Percentiles rank a stretch among this genome's conserved stretches.
These are phyloP conservation scores for Zychaea mexicana DNA, from an alignment of 371 early-diverging fungal genomes.

Conservation along the genomic window DNA sequence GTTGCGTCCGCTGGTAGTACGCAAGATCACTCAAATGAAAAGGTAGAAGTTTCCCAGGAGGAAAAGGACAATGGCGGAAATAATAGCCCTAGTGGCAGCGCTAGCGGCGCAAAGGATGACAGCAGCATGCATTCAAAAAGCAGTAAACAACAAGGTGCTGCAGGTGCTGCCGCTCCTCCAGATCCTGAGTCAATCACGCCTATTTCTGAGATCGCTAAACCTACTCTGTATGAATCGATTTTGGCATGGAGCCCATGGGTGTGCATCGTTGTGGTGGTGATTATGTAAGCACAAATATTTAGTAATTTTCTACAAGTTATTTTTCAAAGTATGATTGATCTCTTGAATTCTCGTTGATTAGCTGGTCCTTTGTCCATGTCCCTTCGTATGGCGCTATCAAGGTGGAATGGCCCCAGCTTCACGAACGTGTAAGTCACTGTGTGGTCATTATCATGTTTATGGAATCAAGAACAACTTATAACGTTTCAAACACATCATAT, in stretches of 20 bases:
- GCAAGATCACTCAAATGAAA: neutral
- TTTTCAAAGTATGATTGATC: neutral
- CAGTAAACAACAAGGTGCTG: neutral
- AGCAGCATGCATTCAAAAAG: neutral
- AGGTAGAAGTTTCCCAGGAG: neutral
- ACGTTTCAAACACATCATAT: neutral
- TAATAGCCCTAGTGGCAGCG: neutral
- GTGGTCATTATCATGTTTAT: too few species aligned
- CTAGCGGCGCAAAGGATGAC: neutral
- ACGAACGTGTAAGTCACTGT: slow-evolving; percentile 28
- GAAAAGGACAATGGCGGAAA: neutral
- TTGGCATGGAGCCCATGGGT: slow-evolving; percentile 55
- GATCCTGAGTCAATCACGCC: neutral
- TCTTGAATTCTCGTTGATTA: neutral
- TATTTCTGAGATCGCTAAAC: slow-evolving; percentile 22
- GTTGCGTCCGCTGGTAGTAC: neutral
- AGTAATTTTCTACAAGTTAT: neutral
- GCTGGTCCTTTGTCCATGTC: slow-evolving; percentile 47
- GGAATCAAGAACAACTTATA: too few species aligned
- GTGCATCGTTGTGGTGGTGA: slow-evolving; percentile 44
- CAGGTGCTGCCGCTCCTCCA: neutral
- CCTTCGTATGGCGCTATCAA: slow-evolving; percentile 23
- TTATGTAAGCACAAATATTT: slow-evolving; percentile 21
- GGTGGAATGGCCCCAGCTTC: slow-evolving; percentile 47
- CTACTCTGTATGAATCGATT: slow-evolving; percentile 29